Percentiles rank a stretch among this genome's conserved stretches.
Conservation (phyloP, 768 basidiomycete species). For the Flagelloscypha sp. region DNA sequence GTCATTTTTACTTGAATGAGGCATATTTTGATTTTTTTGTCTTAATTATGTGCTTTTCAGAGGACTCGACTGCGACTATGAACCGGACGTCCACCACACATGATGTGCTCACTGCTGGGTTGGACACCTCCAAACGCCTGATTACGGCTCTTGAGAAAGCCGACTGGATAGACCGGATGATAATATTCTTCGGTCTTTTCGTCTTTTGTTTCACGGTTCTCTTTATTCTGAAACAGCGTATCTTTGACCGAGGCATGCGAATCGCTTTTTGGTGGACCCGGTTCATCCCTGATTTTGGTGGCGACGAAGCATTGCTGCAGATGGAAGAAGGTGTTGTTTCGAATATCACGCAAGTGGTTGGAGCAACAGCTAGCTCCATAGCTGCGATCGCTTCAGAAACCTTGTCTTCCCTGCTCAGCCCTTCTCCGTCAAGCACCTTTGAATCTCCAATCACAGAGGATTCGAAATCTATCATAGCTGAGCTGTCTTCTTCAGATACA, state of each 20-base stretch:
- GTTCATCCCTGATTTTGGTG: constrained; percentile 50
- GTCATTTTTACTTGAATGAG: constrained; percentile 6
- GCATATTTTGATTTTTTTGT: background rate
- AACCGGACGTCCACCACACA: constrained; percentile 68
- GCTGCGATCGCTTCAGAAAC: too few species aligned
- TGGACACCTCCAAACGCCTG: constrained; percentile 75
- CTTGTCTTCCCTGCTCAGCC: too few species aligned
- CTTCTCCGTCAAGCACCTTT: too few species aligned
- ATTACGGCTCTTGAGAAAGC: constrained; percentile 83
- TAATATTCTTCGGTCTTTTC: constrained; percentile 70
- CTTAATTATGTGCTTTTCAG: constrained; percentile 33
- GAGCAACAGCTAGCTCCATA: too few species aligned
- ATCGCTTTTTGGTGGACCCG: constrained; percentile 87
- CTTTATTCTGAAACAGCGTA: constrained; percentile 82
- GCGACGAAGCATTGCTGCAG: constrained; percentile 24
- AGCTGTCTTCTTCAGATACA: too few species aligned
- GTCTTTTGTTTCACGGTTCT: constrained; percentile 82
- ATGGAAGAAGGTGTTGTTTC: constrained; percentile 30
- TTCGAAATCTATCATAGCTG: too few species aligned
- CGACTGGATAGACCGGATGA: constrained; percentile 85
- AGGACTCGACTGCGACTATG: constrained; percentile 72
- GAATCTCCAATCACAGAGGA: too few species aligned
- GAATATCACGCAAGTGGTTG: too few species aligned
- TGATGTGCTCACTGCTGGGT: constrained; percentile 60
- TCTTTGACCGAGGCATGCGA: constrained; percentile 70